phyloP scores from a whole-genome alignment of 805 yeast genomes.

The Wickerhamiella spandovensis region DNA sequence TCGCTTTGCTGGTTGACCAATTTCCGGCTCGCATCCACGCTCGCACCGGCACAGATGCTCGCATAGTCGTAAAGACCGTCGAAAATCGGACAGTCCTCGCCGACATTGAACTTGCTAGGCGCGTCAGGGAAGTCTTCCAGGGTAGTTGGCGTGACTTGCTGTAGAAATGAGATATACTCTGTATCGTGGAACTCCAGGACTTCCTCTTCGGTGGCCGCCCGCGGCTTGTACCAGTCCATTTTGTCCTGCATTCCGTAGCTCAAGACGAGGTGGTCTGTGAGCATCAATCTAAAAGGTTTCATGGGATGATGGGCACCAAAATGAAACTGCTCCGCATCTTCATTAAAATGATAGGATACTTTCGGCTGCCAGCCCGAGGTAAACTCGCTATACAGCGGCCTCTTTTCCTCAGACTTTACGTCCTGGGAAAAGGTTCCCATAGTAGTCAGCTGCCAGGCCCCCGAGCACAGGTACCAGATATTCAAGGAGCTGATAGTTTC shows the following conservation, averaged over 20 bases:
- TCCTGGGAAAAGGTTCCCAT: conserved; percentile 29
- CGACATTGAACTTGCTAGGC: conserved; percentile 67
- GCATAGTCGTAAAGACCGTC: conserved; percentile 88
- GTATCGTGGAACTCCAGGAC: conserved; percentile 71
- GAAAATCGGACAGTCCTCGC: conserved; percentile 88
- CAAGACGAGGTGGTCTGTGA: conserved; percentile 82
- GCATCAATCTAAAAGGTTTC: conserved; percentile 91
- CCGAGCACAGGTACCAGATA: too few relatives aligned
- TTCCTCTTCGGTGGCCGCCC: conserved; percentile 72
- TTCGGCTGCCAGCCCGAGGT: conserved; percentile 10
- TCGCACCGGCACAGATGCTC: conserved; percentile 75
- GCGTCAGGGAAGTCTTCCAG: conserved; percentile 43
- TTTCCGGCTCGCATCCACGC: conserved; percentile 80
- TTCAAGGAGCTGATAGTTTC: too few relatives aligned
- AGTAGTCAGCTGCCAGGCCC: not conserved
- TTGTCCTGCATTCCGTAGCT: conserved; percentile 74
- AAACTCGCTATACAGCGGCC: conserved; percentile 37
- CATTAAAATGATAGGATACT: conserved; percentile 82
- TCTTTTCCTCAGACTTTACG: conserved; percentile 27
- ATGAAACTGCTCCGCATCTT: conserved; percentile 66
- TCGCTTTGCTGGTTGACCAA: conserved; percentile 73
- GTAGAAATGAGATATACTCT: conserved; percentile 70
- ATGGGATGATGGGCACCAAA: conserved; percentile 95
- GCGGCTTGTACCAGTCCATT: conserved; percentile 81
- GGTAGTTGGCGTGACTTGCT: conserved; percentile 64